A percentile compares a stretch with the other conserved stretches of the same genome.
These are phyloP conservation scores for Hypoxylon subgilvum DNA, from an alignment of 495 filamentous ascomycete species.

Conservation along the genomic window DNA sequence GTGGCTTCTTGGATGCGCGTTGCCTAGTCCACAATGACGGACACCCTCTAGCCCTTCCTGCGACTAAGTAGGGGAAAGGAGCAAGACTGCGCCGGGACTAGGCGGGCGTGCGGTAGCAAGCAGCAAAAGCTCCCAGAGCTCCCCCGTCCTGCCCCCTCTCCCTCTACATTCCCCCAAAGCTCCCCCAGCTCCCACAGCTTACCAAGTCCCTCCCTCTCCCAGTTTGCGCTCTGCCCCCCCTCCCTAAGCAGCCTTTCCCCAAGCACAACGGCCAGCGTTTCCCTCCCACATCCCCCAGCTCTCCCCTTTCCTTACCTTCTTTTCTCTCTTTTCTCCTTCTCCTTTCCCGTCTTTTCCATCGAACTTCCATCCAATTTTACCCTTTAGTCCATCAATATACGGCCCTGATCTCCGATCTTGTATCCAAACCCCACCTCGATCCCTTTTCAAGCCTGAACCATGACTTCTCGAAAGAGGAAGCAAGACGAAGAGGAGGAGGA, in stretches of 20 bases:
- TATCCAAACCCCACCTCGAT: slow-evolving; percentile 35
- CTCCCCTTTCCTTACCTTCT: slow-evolving; percentile 36
- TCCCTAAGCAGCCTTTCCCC: slow-evolving; percentile 39
- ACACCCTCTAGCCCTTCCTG: slow-evolving; percentile 25
- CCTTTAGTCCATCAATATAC: slow-evolving; percentile 30
- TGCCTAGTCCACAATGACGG: slow-evolving; percentile 31
- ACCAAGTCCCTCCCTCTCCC: slow-evolving; percentile 39
- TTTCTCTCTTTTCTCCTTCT: slow-evolving; percentile 32
- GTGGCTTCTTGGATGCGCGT: slow-evolving; percentile 17
- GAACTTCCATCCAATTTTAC: slow-evolving; percentile 33
- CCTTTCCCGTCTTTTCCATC: slow-evolving; percentile 33
- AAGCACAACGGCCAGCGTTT: slow-evolving; percentile 39
- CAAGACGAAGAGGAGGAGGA: slow-evolving; percentile 58
- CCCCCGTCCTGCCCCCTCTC: slow-evolving; percentile 35
- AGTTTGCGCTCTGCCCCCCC: slow-evolving; percentile 31
- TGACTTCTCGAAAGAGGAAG: slow-evolving; percentile 58
- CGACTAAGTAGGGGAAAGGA: slow-evolving; percentile 12
- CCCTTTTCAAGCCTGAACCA: slow-evolving; percentile 38
- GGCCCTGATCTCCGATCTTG: slow-evolving; percentile 14
- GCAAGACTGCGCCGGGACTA: slow-evolving; percentile 1
- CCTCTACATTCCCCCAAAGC: slow-evolving; percentile 33
- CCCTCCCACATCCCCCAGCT: slow-evolving; percentile 47
- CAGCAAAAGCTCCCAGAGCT: slow-evolving; percentile 41
- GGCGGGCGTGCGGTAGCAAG: slow-evolving; percentile 4
- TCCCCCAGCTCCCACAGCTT: slow-evolving; percentile 33